Evolutionary conservation across 1,284 basidiomycete genomes (phyloP).

Genomic region (Xerocomus amazonicus): DNA sequence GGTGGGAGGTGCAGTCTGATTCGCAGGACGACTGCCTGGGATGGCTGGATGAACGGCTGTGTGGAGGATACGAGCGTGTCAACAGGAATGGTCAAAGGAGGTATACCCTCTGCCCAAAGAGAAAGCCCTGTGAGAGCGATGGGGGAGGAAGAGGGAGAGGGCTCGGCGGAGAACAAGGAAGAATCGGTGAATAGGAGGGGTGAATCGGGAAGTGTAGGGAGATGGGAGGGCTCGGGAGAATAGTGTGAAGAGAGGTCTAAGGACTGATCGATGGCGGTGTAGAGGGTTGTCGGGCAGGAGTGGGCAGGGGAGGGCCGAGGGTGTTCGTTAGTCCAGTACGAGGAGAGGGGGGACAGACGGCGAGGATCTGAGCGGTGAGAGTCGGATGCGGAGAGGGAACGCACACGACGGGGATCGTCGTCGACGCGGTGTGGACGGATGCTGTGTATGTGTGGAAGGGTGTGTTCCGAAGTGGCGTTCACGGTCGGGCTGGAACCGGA

Average conservation of each 20-base stretch:
- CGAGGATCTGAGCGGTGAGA: slow-evolving; percentile 27
- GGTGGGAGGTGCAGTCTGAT: slow-evolving; percentile 49
- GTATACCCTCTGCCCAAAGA: slow-evolving; percentile 66
- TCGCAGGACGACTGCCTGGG: slow-evolving; percentile 38
- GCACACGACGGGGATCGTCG: slow-evolving; percentile 30
- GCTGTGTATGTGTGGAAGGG: slow-evolving; percentile 23
- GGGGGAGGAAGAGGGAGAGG: slow-evolving; percentile 13
- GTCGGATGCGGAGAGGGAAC: slow-evolving; percentile 33
- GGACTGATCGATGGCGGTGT: slow-evolving; percentile 27
- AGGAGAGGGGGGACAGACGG: slow-evolving; percentile 33
- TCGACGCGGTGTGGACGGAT: slow-evolving; percentile 24
- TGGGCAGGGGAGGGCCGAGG: slow-evolving; percentile 27
- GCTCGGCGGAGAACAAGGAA: slow-evolving; percentile 29
- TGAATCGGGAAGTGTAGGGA: slow-evolving; percentile 29
- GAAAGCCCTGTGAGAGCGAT: slow-evolving; percentile 31
- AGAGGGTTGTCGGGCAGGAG: slow-evolving; percentile 25
- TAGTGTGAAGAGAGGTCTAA: slow-evolving; percentile 19
- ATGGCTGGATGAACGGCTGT: slow-evolving; percentile 22
- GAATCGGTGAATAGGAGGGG: slow-evolving; percentile 32
- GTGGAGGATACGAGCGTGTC: slow-evolving; percentile 30
- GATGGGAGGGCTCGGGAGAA: slow-evolving; percentile 31
- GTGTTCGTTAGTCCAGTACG: slow-evolving; percentile 30
- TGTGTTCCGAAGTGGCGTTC: slow-evolving; percentile 22
- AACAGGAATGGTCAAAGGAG: slow-evolving; percentile 47
- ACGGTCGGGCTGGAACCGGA: slow-evolving; percentile 10